These are phyloP conservation scores for Malassezia sp. DNA, from an alignment of 1,284 basidiomycete genomes.

Conservation along the genomic window DNA sequence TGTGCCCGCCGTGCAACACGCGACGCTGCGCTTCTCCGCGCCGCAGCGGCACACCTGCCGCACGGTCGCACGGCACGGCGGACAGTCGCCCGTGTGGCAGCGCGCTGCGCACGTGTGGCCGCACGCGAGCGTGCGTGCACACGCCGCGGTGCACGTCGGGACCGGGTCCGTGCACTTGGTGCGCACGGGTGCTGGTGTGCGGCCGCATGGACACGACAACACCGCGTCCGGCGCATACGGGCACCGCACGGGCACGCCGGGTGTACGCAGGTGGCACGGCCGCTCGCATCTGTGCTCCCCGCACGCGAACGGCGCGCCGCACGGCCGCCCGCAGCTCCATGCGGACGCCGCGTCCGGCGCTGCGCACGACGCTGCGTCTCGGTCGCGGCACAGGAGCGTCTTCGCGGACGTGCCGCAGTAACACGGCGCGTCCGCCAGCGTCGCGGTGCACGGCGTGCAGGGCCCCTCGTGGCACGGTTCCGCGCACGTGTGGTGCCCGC, in stretches of 20 bases:
- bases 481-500: slow-evolving; percentile 30
- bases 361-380: slow-evolving; percentile 18
- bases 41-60: slow-evolving; percentile 44
- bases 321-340: slow-evolving; percentile 29
- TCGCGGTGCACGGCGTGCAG: slow-evolving; percentile 28
- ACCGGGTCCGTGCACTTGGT: slow-evolving; percentile 33
- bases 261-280: slow-evolving; percentile 29
- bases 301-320: slow-evolving; percentile 31
- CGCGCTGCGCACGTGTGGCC: slow-evolving; percentile 29
- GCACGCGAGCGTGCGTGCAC: slow-evolving; percentile 25
- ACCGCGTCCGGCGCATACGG: slow-evolving; percentile 29
- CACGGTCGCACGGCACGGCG: slow-evolving; percentile 30
- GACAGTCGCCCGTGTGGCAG: slow-evolving; percentile 37
- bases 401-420: slow-evolving; percentile 35
- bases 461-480: slow-evolving; percentile 32
- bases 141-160: slow-evolving; percentile 30
- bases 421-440: slow-evolving; percentile 23
- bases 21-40: slow-evolving; percentile 29
- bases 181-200: slow-evolving; percentile 19
- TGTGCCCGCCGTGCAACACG: slow-evolving; percentile 22
- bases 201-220: slow-evolving; percentile 38
- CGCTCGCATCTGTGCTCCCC: slow-evolving; percentile 31
- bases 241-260: slow-evolving; percentile 19
- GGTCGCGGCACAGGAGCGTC: slow-evolving; percentile 34
- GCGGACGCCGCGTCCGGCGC: slow-evolving; percentile 2